Evolutionary conservation across 2,329 filamentous ascomycete genomes (phyloP), one percentile per base, ranked within the genome.

Genomic region (Incumbomyces lentus): DNA sequence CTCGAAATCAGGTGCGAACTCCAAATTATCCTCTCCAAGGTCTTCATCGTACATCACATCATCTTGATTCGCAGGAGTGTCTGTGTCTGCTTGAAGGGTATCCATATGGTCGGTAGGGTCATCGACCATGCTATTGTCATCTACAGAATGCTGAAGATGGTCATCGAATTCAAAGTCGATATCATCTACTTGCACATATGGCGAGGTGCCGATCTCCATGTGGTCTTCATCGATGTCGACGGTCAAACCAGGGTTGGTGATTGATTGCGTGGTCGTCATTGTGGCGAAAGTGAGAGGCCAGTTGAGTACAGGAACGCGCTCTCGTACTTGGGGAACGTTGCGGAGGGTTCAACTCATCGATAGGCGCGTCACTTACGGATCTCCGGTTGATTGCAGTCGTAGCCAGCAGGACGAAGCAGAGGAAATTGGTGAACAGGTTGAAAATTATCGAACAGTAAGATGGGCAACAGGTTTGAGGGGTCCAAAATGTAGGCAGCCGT

Each of bases 31-130:
- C 16, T 38, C 31, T 10, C 33, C 39, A 37, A 17, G n/a, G 11
- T 54, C 49, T 17, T 50, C 52, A 40, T 58, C 52, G 33, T 52
- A 49, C 32, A 55, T 46, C 16, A 52, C 49, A 36, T 56, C 53
- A 41, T 58, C 54, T 37, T 51, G 26, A 14, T 19, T 30, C 14
- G 39, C 19, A 26, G 16, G 12, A 10, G 22, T 26, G 18, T 36
- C 45, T 22, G 22, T 26, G 18, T 36, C 45, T 22, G n/a, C 16
- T 35, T 40, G 31, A 26, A 36, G 33, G 30, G 16, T 11, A 17
- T 47, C 45, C n/a, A 31, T 58, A 4, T 60, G 62, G 35, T 57
- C 61, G 18, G 45, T 31, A 10, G 53, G 46, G 30, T 54, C 52
- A 49, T 56, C 55, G 31, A 56, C 38, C 52, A 57, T 52, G 34